Conservation (phyloP, 2,329 filamentous ascomycete genomes). For the Talaromyces sp. region DNA sequence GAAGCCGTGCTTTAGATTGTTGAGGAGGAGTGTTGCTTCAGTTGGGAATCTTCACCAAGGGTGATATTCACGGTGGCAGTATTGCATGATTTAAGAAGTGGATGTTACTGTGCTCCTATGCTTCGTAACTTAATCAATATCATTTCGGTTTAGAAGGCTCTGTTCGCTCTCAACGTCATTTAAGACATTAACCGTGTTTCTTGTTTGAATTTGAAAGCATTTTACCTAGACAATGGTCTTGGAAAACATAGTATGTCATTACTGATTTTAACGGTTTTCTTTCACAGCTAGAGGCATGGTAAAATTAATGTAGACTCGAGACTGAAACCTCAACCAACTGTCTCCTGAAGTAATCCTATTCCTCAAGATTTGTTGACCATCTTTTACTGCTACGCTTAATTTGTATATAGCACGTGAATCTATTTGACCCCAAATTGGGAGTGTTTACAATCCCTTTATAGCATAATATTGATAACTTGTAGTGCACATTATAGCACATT, state of each 20-base stretch:
- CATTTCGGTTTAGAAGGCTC: background rate
- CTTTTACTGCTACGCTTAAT: no score
- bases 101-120: background rate
- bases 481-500: no score
- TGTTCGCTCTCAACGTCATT: background rate
- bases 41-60: background rate
- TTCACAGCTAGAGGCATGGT: background rate
- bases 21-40: background rate
- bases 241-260: background rate
- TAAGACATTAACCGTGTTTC: background rate
- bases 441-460: no score
- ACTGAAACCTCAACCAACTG: background rate
- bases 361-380: no score
- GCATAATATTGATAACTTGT: no score
- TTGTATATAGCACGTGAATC: no score
- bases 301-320: background rate
- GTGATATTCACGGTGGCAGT: background rate
- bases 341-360: background rate
- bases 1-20: background rate
- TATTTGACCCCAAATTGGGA: no score
- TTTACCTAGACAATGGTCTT: background rate
- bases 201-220: background rate
- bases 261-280: background rate
- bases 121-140: background rate
- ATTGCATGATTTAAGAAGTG: background rate